A percentile compares a stretch with the other conserved stretches of the same genome.
Evolutionary conservation across 768 basidiomycete species (phyloP).

Genomic region (Lactarius vividus): DNA sequence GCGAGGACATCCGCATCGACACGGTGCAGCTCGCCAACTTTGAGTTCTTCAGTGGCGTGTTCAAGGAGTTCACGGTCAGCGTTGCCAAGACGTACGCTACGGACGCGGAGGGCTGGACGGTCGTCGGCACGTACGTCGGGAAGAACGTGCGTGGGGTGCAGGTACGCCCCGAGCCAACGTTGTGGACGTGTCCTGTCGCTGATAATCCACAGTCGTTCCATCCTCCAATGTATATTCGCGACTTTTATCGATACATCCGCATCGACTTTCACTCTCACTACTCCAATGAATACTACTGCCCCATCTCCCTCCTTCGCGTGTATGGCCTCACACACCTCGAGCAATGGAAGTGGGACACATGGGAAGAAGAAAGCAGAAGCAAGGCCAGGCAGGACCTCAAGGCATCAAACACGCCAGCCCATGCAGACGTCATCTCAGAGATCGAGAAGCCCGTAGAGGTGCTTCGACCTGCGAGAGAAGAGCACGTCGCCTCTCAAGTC

Average conservation of each 20-base stretch:
- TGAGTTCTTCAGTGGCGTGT: slow-evolving; percentile 97
- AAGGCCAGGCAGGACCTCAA: slow-evolving; percentile 43
- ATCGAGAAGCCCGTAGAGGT: slow-evolving; percentile 26
- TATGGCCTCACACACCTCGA: slow-evolving; percentile 97
- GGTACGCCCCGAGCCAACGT: slow-evolving; percentile 43
- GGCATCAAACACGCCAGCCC: slow-evolving; percentile 1
- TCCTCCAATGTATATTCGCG: slow-evolving; percentile 63
- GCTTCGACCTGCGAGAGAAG: neutral
- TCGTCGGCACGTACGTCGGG: slow-evolving; percentile 80
- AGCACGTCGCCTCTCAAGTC: neutral
- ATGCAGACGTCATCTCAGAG: slow-evolving; percentile 32
- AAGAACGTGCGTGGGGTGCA: slow-evolving; percentile 91
- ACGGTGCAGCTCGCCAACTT: slow-evolving; percentile 95
- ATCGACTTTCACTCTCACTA: slow-evolving; percentile 94
- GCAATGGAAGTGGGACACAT: slow-evolving; percentile 89
- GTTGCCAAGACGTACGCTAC: slow-evolving; percentile 50
- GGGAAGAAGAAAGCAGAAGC: slow-evolving; percentile 71
- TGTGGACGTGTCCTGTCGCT: neutral
- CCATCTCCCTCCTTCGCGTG: slow-evolving; percentile 86
- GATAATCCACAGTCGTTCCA: slow-evolving; percentile 63
- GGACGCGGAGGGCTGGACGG: slow-evolving; percentile 44
- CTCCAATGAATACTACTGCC: slow-evolving; percentile 95
- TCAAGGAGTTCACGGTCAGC: slow-evolving; percentile 87
- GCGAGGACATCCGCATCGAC: slow-evolving; percentile 96
- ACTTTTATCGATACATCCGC: slow-evolving; percentile 92